Base-by-base conservation (phyloP, 2,329 filamentous ascomycete genomes). In the Pyrenochaeta sp. region DNA sequence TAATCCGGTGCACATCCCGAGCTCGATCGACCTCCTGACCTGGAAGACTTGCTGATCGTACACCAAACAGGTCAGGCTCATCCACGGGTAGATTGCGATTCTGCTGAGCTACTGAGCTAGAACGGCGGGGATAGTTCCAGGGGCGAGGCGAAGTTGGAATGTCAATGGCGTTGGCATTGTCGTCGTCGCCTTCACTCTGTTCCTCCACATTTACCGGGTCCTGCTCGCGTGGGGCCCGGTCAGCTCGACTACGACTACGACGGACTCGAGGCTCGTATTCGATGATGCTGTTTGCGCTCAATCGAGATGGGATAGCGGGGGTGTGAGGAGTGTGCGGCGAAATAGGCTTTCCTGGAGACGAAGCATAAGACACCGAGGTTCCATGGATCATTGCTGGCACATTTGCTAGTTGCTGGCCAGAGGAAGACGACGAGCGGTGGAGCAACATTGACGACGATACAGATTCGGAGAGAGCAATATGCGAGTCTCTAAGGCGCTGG, bases 281-380 rank as follows among this genome's bases (percentile, higher is more conserved):
- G 29, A 85, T 85, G 48, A 94, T 90, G 37, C 89, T 94, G 63
- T 95, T 92, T 51, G 94, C 90, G 64, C 90, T 96, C 15, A 99
- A 76, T n/a, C 94, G 83, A 6, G 92, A 96, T 14, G 93, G 93
- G 19, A 97, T 90, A 8, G 92, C 91, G 3, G 94, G 94, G 0
- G 91, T 96, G 63, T 97, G 92, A 1, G 92, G 90, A 0, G 90
- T 96, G 64, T 93, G 90, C 7, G 89, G 91, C 3, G 90, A 96
- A 13, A 95, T 82, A 0, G 91, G 90, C 61, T 96, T 96, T 43
- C 76, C 90, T 1, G 92, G 92, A 7, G 92, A 96, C 1, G 91
- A 93, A 1, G 90, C 93, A 8, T 87, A 86, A 3, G 92, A 96
- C 53, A 90, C 78, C 0, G 89, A 90, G 4, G 87, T 87, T 6